Evolutionary conservation across 192 early-diverging fungal species (phyloP).

Genomic region (Entomortierella chlamydospora): DNA sequence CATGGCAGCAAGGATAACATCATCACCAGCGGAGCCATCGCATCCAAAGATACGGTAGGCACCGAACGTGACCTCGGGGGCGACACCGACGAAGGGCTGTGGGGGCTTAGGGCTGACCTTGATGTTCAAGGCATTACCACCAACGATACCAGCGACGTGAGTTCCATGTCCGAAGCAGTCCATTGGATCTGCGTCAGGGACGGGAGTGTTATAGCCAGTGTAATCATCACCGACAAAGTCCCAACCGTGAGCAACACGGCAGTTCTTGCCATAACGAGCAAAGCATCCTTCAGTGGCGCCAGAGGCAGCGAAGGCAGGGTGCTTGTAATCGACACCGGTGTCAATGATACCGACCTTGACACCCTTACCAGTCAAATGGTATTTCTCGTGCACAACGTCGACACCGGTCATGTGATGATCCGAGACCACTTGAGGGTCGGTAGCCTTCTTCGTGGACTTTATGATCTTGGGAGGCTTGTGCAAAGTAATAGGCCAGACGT

Average conservation of each 20-base stretch:
- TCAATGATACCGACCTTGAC: conserved; percentile 70
- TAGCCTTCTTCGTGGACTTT: conserved; percentile 16
- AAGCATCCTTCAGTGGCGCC: conserved; percentile 59
- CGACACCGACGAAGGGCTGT: conserved; percentile 66
- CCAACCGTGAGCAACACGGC: conserved; percentile 68
- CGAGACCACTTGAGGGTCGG: conserved; percentile 26
- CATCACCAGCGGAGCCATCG: conserved; percentile 55
- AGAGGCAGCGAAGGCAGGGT: conserved; percentile 70
- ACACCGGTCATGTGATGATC: conserved; percentile 60
- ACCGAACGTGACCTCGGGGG: conserved; percentile 77
- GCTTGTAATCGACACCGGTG: conserved; percentile 66
- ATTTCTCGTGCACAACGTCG: conserved; percentile 40
- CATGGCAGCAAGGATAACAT: conserved; percentile 70
- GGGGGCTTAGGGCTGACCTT: conserved; percentile 22
- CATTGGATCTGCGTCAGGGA: conserved; percentile 56
- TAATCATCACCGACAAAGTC: conserved; percentile 70
- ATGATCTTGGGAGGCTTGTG: conserved; percentile 14
- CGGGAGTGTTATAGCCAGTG: conserved; percentile 52
- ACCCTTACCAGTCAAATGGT: conserved; percentile 51
- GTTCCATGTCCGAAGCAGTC: conserved; percentile 67
- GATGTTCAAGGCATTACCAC: conserved; percentile 45
- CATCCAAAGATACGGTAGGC: conserved; percentile 79
- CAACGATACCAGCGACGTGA: conserved; percentile 64
- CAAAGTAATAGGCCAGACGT: conserved; percentile 61
- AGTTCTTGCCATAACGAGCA: conserved; percentile 65